Conservation (phyloP, 2,329 filamentous ascomycete species). For the Ophiostoma triangulosporum region DNA sequence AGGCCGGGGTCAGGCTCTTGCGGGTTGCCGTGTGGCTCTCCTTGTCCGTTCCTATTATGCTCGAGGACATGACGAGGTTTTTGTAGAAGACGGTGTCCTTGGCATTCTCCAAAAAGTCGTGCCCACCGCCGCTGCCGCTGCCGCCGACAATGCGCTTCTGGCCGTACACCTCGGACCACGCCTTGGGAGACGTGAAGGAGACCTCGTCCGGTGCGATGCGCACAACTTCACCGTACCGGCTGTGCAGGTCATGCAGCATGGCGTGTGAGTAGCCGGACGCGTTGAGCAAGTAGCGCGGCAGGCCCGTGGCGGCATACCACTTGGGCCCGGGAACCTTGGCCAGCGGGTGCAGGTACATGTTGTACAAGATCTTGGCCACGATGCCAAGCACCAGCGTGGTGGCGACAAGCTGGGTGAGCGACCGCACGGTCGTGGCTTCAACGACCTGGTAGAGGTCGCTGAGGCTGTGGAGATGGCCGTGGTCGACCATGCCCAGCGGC, state of each 20-base stretch:
- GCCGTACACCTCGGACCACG: constrained; percentile 24
- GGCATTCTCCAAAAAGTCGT: constrained; percentile 3
- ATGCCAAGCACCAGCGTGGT: neutral
- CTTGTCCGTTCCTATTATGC: constrained; percentile 8
- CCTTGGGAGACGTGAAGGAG: constrained; percentile 22
- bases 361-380: constrained; percentile 8
- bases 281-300: constrained; percentile 1
- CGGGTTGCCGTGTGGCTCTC: constrained; percentile 5
- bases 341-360: constrained; percentile 19
- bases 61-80: neutral
- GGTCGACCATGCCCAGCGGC: neutral
- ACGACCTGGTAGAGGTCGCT: neutral
- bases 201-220: constrained; percentile 29
- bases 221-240: constrained; percentile 29
- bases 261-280: neutral
- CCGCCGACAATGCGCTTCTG: neutral
- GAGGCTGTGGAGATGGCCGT: neutral
- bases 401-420: neutral
- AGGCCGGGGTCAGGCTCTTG: constrained; percentile 7
- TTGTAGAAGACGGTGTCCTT: constrained; percentile 10
- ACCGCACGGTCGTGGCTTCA: neutral
- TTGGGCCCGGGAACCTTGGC: constrained; percentile 20
- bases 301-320: constrained; percentile 16
- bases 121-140: constrained; percentile 4
- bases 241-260: constrained; percentile 17